Evolutionary conservation across 2,329 filamentous ascomycete genomes (phyloP).

Genomic region (Talaromyces sp.): DNA sequence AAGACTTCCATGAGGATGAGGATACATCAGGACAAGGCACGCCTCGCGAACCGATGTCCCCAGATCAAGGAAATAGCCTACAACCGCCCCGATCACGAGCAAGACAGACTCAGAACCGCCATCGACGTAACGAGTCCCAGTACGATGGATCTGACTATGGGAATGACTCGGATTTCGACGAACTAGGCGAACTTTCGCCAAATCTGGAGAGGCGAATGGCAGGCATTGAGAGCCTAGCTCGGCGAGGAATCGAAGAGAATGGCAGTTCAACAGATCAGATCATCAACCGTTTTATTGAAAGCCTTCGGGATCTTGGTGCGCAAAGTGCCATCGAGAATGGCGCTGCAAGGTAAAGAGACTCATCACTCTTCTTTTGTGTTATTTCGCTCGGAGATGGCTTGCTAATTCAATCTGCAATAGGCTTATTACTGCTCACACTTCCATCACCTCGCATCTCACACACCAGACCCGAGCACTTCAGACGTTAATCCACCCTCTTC

Average conservation of each 20-base stretch:
- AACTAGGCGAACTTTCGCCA: constrained; percentile 48
- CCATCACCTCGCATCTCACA: constrained; percentile 55
- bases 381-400: not conserved
- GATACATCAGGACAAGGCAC: constrained; percentile 25
- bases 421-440: constrained; percentile 55
- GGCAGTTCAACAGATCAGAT: constrained; percentile 49
- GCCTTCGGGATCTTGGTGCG: constrained; percentile 50
- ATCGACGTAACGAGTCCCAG: constrained; percentile 39
- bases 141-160: constrained; percentile 59
- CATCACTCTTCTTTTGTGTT: not conserved
- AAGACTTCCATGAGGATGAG: constrained; percentile 23
- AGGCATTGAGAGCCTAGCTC: constrained; percentile 51
- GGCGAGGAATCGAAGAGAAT: constrained; percentile 50
- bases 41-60: constrained; percentile 17
- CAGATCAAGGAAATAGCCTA: constrained; percentile 13
- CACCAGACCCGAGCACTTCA: constrained; percentile 59
- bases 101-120: constrained; percentile 29
- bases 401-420: constrained; percentile 27
- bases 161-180: constrained; percentile 52
- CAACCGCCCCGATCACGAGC: constrained; percentile 37
- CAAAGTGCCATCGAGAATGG: constrained; percentile 55
- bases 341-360: constrained; percentile 45
- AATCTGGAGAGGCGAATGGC: constrained; percentile 53
- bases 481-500: constrained; percentile 54
- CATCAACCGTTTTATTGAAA: constrained; percentile 48